phyloP scores from a whole-genome alignment of 208 protist species.

The Acanthamoeba lenticulata region DNA sequence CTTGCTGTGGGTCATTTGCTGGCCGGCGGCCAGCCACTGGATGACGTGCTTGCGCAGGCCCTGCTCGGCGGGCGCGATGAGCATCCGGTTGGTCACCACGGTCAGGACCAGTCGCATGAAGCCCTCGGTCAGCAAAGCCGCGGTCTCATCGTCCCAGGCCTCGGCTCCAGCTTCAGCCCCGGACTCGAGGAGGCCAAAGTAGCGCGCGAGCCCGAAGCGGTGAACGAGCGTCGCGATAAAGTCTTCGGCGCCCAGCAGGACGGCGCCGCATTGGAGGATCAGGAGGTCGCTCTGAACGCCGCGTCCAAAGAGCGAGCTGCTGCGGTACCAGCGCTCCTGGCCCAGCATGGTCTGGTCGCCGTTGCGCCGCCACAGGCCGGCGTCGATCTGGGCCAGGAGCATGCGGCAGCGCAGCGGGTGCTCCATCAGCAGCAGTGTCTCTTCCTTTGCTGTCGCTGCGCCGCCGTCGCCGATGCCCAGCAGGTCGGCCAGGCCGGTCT shows the following conservation, averaged over 20 bases:
- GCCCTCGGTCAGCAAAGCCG: not conserved
- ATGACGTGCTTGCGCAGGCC: constrained; percentile 38
- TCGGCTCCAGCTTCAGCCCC: too few relatives aligned
- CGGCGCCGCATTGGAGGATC: not conserved
- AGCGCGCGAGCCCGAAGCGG: not conserved
- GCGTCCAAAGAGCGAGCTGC: not conserved
- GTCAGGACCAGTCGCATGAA: not conserved
- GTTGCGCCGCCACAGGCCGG: constrained; percentile 47
- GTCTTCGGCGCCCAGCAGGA: constrained; percentile 27
- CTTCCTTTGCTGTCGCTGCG: too few relatives aligned
- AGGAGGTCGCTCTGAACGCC: not conserved
- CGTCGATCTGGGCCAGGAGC: constrained; percentile 43
- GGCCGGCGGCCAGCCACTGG: constrained; percentile 35
- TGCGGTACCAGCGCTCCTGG: not conserved
- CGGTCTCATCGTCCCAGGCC: not conserved
- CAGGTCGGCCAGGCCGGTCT: not conserved
- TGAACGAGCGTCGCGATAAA: not conserved
- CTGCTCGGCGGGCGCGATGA: constrained; percentile 23
- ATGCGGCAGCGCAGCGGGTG: not conserved
- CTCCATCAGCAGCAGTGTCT: not conserved
- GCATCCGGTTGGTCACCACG: constrained; percentile 4
- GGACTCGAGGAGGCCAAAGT: not conserved
- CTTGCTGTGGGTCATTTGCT: constrained; percentile 31
- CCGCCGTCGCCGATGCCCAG: not conserved
- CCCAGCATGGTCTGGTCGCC: constrained; percentile 27